phyloP scores from a whole-genome alignment of 2,329 filamentous ascomycete genomes.

The Beauveria rudraprayagi region DNA sequence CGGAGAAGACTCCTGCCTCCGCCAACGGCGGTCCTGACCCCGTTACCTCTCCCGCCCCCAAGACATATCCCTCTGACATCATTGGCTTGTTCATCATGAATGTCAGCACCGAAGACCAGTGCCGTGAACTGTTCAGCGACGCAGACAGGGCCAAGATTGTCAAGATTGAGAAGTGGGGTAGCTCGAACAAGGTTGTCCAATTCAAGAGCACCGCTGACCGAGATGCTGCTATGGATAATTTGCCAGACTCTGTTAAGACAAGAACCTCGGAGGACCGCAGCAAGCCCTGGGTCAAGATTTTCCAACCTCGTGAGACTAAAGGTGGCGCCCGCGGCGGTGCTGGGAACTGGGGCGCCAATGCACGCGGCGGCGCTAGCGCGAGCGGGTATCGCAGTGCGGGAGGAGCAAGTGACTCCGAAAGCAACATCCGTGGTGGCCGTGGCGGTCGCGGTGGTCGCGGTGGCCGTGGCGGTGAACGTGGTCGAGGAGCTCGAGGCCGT shows the following conservation, averaged over 20 bases:
- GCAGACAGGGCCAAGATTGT: conserved; percentile 77
- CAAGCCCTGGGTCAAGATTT: conserved; percentile 76
- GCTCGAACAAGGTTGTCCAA: conserved; percentile 75
- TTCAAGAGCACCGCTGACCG: conserved; percentile 76
- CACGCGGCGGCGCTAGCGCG: conserved; percentile 50
- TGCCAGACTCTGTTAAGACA: conserved; percentile 70
- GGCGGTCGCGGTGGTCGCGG: conserved; percentile 47
- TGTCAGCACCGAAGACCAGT: conserved; percentile 73
- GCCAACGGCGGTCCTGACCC: conserved; percentile 49
- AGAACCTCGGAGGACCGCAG: conserved; percentile 63
- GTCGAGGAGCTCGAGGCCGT: conserved; percentile 47
- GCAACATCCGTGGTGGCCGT: conserved; percentile 46
- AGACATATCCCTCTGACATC: conserved; percentile 56
- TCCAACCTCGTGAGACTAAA: conserved; percentile 59
- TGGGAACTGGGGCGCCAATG: conserved; percentile 59
- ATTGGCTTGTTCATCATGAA: conserved; percentile 88
- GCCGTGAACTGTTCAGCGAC: conserved; percentile 71
- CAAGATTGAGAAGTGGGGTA: conserved; percentile 70
- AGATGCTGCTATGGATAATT: conserved; percentile 65
- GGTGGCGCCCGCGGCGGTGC: conserved; percentile 55
- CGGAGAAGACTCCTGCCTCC: conserved; percentile 44
- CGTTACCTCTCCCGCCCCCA: conserved; percentile 49
- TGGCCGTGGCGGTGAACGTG: conserved; percentile 50
- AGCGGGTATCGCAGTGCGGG: conserved; percentile 79
- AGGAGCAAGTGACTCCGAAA: conserved; percentile 63